Evolutionary conservation across 352 stramenopile species (phyloP).

Genomic region (Phytophthora niederhauseri): DNA sequence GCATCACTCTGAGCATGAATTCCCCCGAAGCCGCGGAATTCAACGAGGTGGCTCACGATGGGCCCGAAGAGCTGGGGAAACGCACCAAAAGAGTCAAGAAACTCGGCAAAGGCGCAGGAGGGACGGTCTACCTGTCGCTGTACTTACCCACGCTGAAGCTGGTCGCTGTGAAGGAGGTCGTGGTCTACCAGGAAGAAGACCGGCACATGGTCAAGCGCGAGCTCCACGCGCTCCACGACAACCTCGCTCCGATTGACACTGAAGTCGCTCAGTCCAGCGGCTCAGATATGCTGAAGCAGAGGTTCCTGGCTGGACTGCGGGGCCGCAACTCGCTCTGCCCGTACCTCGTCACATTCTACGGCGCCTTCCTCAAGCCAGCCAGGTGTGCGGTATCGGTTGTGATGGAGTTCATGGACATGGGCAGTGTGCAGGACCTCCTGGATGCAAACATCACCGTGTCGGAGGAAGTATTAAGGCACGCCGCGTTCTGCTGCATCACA

Average conservation of each 20-base stretch:
- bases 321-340: constrained; percentile 43
- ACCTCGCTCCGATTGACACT: constrained; percentile 68
- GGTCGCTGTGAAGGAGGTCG: constrained; percentile 88
- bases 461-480: constrained; percentile 70
- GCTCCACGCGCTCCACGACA: constrained; percentile 86
- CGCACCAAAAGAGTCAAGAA: constrained; percentile 72
- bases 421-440: constrained; percentile 83
- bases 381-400: constrained; percentile 85
- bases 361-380: constrained; percentile 80
- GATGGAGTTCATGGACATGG: constrained; percentile 94
- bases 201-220: constrained; percentile 87
- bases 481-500: constrained; percentile 81
- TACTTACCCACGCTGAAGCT: constrained; percentile 87
- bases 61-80: constrained; percentile 62
- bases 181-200: constrained; percentile 84
- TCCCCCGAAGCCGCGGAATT: constrained; percentile 78
- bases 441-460: constrained; percentile 52
- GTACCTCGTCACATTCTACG: constrained; percentile 91
- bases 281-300: constrained; percentile 15
- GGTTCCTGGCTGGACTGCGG: constrained; percentile 19
- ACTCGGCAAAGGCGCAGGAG: constrained; percentile 85
- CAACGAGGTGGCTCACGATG: constrained; percentile 72
- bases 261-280: neutral
- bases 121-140: constrained; percentile 80
- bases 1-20: constrained; percentile 61